Evolutionary conservation across 495 filamentous ascomycete genomes (phyloP).

Genomic region (Daldinia decipiens): DNA sequence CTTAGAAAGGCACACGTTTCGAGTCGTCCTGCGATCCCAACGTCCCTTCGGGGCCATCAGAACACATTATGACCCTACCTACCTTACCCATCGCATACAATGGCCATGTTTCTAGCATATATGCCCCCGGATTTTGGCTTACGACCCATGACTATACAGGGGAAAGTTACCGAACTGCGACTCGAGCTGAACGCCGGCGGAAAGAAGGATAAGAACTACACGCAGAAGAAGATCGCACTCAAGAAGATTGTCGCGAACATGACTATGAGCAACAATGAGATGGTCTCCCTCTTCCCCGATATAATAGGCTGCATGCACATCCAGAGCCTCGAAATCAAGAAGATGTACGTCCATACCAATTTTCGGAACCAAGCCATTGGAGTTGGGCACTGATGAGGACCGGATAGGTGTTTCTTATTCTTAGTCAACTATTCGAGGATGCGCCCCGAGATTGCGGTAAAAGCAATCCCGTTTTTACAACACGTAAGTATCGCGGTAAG

Average conservation of each 20-base stretch:
- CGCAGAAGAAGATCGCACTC: slow-evolving; percentile 95
- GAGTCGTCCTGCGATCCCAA: slow-evolving; percentile 22
- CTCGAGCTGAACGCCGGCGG: slow-evolving; percentile 91
- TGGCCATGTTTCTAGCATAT: slow-evolving; percentile 62
- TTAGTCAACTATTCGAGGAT: slow-evolving; percentile 95
- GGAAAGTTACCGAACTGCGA: slow-evolving; percentile 98
- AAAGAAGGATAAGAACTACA: slow-evolving; percentile 98
- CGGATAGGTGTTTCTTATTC: slow-evolving; percentile 90
- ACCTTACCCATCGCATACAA: slow-evolving; percentile 42
- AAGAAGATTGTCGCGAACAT: slow-evolving; percentile 99
- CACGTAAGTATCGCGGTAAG: slow-evolving; percentile 64
- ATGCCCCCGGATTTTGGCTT: slow-evolving; percentile 54
- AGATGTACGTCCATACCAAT: slow-evolving; percentile 76
- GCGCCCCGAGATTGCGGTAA: slow-evolving; percentile 93
- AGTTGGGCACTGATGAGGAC: slow-evolving; percentile 46
- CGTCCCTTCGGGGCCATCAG: slow-evolving; percentile 22
- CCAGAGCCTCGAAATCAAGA: slow-evolving; percentile 96
- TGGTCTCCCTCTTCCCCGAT: slow-evolving; percentile 97
- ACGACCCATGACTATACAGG: slow-evolving; percentile 70
- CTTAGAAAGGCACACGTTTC: slow-evolving; percentile 20
- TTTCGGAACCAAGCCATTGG: slow-evolving; percentile 1
- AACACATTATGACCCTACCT: slow-evolving; percentile 46
- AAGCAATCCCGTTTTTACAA: slow-evolving; percentile 88
- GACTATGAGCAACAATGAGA: slow-evolving; percentile 99
- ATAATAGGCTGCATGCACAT: slow-evolving; percentile 95